Conservation (phyloP, 495 filamentous ascomycete genomes). For the Echria macrotheca region DNA sequence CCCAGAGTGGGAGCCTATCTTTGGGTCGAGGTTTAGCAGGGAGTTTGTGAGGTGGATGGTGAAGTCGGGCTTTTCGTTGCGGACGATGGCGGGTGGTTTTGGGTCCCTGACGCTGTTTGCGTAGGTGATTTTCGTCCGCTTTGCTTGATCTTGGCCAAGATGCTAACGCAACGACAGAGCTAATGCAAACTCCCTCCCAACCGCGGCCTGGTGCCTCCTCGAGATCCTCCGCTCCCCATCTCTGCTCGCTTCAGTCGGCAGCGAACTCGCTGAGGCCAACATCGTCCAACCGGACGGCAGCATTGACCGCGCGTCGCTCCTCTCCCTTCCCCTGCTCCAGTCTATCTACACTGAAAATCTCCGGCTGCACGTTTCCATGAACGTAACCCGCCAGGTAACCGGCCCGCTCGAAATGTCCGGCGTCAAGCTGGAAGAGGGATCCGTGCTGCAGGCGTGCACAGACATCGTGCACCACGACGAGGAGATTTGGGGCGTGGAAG, state of each 20-base stretch:
- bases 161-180: constrained; percentile 9
- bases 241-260: constrained; percentile 16
- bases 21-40: constrained; percentile 16
- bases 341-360: constrained; percentile 35
- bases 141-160: not conserved
- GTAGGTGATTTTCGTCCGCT: not conserved
- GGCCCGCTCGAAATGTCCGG: constrained; percentile 16
- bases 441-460: constrained; percentile 20
- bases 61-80: constrained; percentile 7
- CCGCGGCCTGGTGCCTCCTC: constrained; percentile 23
- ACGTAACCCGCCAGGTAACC: constrained; percentile 20
- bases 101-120: constrained; percentile 1
- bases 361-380: constrained; percentile 30
- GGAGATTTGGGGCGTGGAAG: constrained; percentile 21
- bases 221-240: constrained; percentile 20
- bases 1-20: constrained; percentile 24
- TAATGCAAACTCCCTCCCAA: constrained; percentile 29
- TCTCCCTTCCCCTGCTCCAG: constrained; percentile 29
- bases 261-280: constrained; percentile 15
- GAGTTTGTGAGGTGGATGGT: constrained; percentile 10
- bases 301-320: constrained; percentile 25
- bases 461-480: constrained; percentile 23
- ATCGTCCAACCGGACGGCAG: not conserved
- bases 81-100: constrained; percentile 3
- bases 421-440: constrained; percentile 16